Evolutionary conservation across 208 protist species (phyloP).

Genomic region (Acanthamoeba sp.): DNA sequence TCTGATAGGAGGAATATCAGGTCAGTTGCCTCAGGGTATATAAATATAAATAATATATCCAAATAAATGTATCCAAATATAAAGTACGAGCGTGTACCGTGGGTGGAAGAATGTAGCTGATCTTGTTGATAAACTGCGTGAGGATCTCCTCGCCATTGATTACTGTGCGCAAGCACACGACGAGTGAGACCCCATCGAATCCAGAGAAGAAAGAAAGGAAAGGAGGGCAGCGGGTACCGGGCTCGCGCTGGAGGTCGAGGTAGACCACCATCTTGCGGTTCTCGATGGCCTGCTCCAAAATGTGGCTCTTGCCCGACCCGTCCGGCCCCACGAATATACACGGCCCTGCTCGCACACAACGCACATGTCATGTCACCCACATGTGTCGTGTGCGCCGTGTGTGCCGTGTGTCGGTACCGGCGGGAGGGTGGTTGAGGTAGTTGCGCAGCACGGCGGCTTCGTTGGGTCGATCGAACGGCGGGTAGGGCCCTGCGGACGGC

Average conservation of each 20-base stretch:
- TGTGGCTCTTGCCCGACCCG: constrained; percentile 45
- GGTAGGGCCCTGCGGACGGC: not conserved
- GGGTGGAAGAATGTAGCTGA: constrained; percentile 46
- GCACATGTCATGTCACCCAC: not conserved
- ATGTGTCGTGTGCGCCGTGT: not conserved
- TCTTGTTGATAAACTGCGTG: constrained; percentile 49
- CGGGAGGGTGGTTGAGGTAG: constrained; percentile 62
- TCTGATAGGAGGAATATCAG: not conserved
- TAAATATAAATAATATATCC: no score
- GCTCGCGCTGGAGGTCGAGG: constrained; percentile 53
- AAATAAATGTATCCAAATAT: no score
- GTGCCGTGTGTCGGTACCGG: not conserved
- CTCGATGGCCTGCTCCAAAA: constrained; percentile 59
- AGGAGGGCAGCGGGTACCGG: not conserved
- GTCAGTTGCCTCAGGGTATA: no score
- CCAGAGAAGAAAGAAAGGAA: not conserved
- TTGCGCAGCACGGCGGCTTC: constrained; percentile 35
- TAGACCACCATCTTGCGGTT: constrained; percentile 66
- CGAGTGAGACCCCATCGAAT: not conserved
- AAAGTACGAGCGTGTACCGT: not conserved
- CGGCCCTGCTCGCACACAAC: constrained; percentile 22
- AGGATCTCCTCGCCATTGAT: constrained; percentile 61
- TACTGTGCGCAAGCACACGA: not conserved
- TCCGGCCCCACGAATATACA: constrained; percentile 57
- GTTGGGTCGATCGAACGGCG: constrained; percentile 34